Base-by-base conservation (phyloP, 148 eudicot genomes). In the Limonium bicolor region DNA sequence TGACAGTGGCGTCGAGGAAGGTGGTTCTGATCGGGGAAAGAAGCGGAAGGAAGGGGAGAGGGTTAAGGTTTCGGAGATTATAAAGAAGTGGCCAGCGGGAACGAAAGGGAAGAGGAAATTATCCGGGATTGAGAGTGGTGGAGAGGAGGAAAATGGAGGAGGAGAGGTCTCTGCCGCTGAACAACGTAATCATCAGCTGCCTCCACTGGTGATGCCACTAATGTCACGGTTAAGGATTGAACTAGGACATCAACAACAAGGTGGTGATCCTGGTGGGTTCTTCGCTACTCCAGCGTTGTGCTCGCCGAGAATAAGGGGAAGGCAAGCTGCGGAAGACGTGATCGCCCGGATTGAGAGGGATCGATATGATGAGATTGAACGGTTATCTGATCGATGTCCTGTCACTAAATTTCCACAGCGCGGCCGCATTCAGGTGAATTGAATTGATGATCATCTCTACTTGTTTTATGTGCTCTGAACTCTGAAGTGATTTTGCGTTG, bases 351-450 rank as follows among this genome's bases (percentile, higher is more conserved):
- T 70, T 59, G 77, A 81, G 58, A 59, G 60, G 8, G 70, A 78
- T 5, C 58, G 87, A 36, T 59, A 53, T 13, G 48, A 53, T 29
- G 93, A 86, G 59, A 62, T 86, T 36, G 61, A 81, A 16, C 34
- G 37, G 5, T 40, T 82, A 15, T 53, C 28, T 16, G 66, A 61
- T 20, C 66, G 69, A 20, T 63, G 41, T 4, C 42, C 60, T 0
- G 96, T 86, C 2, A 58, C 96, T 0, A 68, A 60, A 18, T 86
- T 86, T 48, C 59, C 78, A 0, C 72, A 78, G 11, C 64, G 78
- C 40, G 93, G 87, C 21, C 76, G 78, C 40, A 73, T 86, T 65
- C 93, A 82, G 84, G 96, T 80, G 7, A 30, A 43, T 39, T n/a
- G n/a, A 0, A 4, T 37, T 1, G 17, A 35, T 11, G 15, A 35